These are phyloP conservation scores for Plasmodium coatneyi DNA, from an alignment of 169 alveolate species.

Conservation along the genomic window DNA sequence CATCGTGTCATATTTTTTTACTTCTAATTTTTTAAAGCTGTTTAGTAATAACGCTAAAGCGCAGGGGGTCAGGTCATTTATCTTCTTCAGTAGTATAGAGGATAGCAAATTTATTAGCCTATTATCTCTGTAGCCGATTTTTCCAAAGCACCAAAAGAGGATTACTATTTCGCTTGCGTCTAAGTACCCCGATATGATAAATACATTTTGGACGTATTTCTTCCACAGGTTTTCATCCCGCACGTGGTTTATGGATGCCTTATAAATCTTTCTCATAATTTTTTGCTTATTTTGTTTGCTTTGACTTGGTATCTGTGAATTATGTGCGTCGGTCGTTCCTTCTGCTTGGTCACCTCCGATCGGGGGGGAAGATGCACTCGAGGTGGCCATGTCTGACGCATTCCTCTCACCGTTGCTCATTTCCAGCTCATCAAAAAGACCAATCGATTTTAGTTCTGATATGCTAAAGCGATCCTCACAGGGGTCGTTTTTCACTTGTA, in stretches of 20 bases:
- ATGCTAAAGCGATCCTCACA: slow-evolving; percentile 1
- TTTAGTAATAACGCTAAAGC: slow-evolving; percentile 83
- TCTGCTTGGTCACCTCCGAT: neutral
- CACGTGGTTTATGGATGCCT: slow-evolving; percentile 82
- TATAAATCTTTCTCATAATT: slow-evolving; percentile 78
- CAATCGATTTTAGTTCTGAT: slow-evolving; percentile 36
- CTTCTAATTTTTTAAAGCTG: slow-evolving; percentile 80
- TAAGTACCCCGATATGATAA: slow-evolving; percentile 70
- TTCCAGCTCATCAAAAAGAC: slow-evolving; percentile 17
- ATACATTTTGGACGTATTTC: slow-evolving; percentile 79
- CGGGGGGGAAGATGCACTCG: neutral
- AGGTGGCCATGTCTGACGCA: neutral
- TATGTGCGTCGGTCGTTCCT: neutral
- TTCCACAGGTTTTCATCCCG: slow-evolving; percentile 85
- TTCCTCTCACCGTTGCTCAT: neutral
- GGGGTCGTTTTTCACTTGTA: neutral
- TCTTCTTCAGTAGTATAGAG: slow-evolving; percentile 77
- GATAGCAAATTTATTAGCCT: slow-evolving; percentile 76
- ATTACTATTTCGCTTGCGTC: slow-evolving; percentile 81
- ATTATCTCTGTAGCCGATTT: slow-evolving; percentile 82
- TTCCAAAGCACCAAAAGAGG: slow-evolving; percentile 83
- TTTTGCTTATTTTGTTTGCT: slow-evolving; percentile 69
- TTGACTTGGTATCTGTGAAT: neutral
- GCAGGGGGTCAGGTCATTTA: slow-evolving; percentile 74
- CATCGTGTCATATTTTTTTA: slow-evolving; percentile 80